These are phyloP conservation scores for Urochloa ruziziensis DNA, from an alignment of 176 grass and related monocot genomes.

Conservation along the genomic window DNA sequence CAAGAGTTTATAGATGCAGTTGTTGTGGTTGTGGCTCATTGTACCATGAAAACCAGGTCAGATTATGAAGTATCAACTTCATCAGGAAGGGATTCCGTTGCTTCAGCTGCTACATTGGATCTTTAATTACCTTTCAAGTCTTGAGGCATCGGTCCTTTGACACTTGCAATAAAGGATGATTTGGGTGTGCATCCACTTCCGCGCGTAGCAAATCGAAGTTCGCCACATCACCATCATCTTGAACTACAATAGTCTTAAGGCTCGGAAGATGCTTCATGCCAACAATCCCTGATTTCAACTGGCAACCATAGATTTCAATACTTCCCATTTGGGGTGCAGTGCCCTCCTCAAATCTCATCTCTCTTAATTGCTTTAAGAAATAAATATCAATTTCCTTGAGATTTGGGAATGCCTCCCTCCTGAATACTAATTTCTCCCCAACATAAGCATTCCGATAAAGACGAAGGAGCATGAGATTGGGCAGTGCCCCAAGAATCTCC, in stretches of 20 bases:
- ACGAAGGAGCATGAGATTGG: not conserved
- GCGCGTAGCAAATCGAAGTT: not conserved
- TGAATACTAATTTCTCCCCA: not conserved
- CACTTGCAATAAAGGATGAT: not conserved
- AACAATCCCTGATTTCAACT: not conserved
- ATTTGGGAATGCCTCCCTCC: constrained; percentile 8
- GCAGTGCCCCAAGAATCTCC: constrained; percentile 10
- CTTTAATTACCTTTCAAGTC: not conserved
- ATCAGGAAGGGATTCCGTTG: not conserved
- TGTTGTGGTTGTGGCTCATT: not conserved
- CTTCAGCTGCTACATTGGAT: not conserved
- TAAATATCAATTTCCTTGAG: not conserved
- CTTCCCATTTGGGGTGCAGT: not conserved
- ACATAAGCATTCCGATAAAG: not conserved
- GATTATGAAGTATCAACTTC: not conserved
- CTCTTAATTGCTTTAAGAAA: not conserved
- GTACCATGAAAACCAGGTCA: not conserved
- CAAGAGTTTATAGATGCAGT: not conserved
- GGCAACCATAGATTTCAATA: not conserved
- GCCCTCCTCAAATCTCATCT: constrained; percentile 10
- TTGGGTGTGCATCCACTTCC: constrained; percentile 1
- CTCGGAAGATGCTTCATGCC: not conserved
- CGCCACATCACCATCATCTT: not conserved
- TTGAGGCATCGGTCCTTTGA: not conserved
- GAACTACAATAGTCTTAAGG: not conserved